Percentiles rank a stretch among this genome's conserved stretches.
Conservation (phyloP, 169 alveolate species). For the Plasmodium knowlesi region DNA sequence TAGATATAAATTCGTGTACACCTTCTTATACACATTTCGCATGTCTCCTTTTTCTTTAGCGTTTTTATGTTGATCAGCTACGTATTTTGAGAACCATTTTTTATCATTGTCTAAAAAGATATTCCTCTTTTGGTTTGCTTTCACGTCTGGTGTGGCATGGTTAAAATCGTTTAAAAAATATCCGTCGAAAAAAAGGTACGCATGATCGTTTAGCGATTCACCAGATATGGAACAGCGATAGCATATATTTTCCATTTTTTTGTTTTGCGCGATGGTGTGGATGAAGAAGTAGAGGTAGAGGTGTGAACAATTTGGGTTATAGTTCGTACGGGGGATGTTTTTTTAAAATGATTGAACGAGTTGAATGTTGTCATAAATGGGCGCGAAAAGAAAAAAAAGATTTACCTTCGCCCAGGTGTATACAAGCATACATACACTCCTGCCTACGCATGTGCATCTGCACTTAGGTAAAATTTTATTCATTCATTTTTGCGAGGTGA, state of each 20-base stretch:
- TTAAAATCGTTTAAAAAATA: conserved; percentile 40
- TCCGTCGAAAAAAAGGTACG: conserved; percentile 32
- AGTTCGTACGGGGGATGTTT: not conserved
- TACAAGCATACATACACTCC: not conserved
- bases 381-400: not conserved
- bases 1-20: conserved; percentile 35
- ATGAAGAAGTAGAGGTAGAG: not conserved
- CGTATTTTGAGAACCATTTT: conserved; percentile 6
- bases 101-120: conserved; percentile 24
- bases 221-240: conserved; percentile 43
- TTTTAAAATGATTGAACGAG: not conserved
- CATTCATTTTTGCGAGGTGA: not conserved
- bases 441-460: not conserved
- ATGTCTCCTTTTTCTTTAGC: not conserved
- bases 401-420: not conserved
- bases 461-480: not conserved
- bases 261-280: not conserved
- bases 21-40: conserved; percentile 18
- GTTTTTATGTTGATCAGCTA: not conserved
- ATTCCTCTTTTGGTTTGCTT: not conserved
- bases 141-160: not conserved
- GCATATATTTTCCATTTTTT: conserved; percentile 28
- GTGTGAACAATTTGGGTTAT: not conserved
- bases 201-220: conserved; percentile 14
- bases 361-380: not conserved